Percentiles rank a stretch among this genome's conserved stretches.
Conservation (phyloP, 768 basidiomycete species). For the Infundibulicybe gibba region DNA sequence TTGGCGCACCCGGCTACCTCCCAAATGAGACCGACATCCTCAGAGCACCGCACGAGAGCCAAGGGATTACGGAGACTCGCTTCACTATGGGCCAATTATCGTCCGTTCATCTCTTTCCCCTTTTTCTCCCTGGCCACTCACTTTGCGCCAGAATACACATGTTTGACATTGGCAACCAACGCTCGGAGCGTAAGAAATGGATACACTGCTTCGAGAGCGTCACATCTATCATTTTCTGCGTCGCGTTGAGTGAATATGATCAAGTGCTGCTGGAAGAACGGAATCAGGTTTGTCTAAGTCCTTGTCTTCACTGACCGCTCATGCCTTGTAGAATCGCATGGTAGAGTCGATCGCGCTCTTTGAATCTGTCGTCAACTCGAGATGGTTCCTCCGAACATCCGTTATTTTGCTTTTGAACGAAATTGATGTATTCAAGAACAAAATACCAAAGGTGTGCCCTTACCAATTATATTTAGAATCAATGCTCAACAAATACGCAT, state of each 20-base stretch:
- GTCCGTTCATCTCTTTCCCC: conserved; percentile 29
- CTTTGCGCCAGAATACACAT: not conserved
- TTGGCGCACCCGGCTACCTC: conserved; percentile 71
- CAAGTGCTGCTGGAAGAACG: not conserved
- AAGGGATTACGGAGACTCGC: conserved; percentile 87
- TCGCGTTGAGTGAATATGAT: not conserved
- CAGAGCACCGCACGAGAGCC: conserved; percentile 79
- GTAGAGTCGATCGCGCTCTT: conserved; percentile 61
- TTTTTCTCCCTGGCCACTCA: not conserved
- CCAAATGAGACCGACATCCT: conserved; percentile 86
- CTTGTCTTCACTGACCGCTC: not conserved
- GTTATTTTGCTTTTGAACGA: conserved; percentile 93
- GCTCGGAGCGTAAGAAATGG: not conserved
- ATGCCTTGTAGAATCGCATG: not conserved
- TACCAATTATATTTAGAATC: not conserved
- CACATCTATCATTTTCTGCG: not conserved
- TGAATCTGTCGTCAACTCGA: conserved; percentile 89
- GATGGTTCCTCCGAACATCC: conserved; percentile 89
- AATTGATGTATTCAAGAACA: conserved; percentile 90
- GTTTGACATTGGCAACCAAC: not conserved
- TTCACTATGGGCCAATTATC: conserved; percentile 64
- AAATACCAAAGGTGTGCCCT: conserved; percentile 59
- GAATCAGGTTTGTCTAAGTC: not conserved
- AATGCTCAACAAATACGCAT: conserved; percentile 50
- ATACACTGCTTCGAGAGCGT: not conserved